Evolutionary conservation across 257 asterid species (phyloP), one percentile per base, ranked within the genome.

Genomic region (Avicennia marina): DNA sequence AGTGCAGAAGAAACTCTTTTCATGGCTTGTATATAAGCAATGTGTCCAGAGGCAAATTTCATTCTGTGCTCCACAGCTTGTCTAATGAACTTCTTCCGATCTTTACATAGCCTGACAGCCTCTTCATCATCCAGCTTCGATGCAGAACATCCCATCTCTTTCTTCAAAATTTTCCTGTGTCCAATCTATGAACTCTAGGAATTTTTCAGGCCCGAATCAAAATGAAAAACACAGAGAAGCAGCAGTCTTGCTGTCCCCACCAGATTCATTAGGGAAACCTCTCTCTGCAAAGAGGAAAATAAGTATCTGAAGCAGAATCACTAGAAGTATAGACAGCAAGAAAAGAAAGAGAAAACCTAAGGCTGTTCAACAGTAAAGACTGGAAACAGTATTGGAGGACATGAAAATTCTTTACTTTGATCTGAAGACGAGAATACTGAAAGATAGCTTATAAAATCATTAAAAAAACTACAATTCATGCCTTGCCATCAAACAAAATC

Each of bases 41-140:
- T 49, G 68, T 91, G 98, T n/a, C 85, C 94, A 0, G 95, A 67
- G 43, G 95, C 95, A 47, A 91, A 87, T 62, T 69, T 76, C 56
- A 70, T 62, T 51, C 98, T 62, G n/a, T 88, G 80, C 62, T 88
- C 96, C 38, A 91, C 94, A 12, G 98, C 98, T 77, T 88, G 90
- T 67, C 75, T 77, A 32, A 91, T 91, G 81, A 85, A 88, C 67
- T 79, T 88, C 75, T 83, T 91, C 15, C 98, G 65, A 60, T 91
- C 96, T 71, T 85, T 88, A 59, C 98, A 91, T 53, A 91, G 90
- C 78, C 71, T 80, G 54, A 91, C 94, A 7, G 86, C 83, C 52
- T 89, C 98, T 74, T 88, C 98, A 68, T 88, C 82, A 65, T 91
- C 98, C 78, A 91, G 68, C 70, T 88, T 91, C 12, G 98, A 91